These are phyloP conservation scores for Penicillium hesseltinei DNA, from an alignment of 2,329 filamentous ascomycete species.

Conservation along the genomic window DNA sequence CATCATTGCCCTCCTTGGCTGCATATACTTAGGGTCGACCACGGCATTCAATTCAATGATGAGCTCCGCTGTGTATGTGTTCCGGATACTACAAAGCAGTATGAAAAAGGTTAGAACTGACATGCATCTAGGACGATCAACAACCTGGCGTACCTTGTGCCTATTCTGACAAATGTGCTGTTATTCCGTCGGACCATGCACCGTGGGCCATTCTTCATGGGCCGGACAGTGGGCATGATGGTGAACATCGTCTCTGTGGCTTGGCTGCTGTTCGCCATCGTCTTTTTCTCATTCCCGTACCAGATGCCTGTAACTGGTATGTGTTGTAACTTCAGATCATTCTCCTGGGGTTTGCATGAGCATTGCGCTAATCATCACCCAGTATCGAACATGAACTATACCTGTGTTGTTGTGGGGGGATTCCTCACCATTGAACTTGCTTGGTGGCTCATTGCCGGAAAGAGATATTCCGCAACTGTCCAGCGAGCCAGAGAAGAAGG, in stretches of 20 bases:
- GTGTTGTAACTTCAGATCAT: slow-evolving; percentile 1
- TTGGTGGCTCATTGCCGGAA: slow-evolving; percentile 48
- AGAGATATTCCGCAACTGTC: slow-evolving; percentile 41
- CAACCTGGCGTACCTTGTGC: slow-evolving; percentile 48
- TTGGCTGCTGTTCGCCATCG: slow-evolving; percentile 51
- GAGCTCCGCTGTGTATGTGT: slow-evolving; percentile 20
- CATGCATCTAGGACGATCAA: slow-evolving; percentile 42
- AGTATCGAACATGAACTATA: slow-evolving; percentile 50
- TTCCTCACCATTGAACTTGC: slow-evolving; percentile 38
- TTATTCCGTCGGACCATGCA: slow-evolving; percentile 45
- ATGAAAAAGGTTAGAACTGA: not conserved
- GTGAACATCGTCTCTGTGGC: slow-evolving; percentile 47
- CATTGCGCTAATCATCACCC: not conserved
- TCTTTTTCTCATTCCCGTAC: slow-evolving; percentile 50
- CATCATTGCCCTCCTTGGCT: slow-evolving; percentile 57
- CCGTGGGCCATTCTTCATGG: slow-evolving; percentile 48
- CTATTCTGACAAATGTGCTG: slow-evolving; percentile 49
- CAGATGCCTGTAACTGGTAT: slow-evolving; percentile 36
- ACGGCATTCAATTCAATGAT: slow-evolving; percentile 63
- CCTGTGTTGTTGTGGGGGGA: slow-evolving; percentile 48
- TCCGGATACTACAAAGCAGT: not conserved
- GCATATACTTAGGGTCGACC: slow-evolving; percentile 64
- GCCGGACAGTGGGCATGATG: slow-evolving; percentile 39
- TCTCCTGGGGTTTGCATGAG: not conserved
- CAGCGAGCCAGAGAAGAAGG: slow-evolving; percentile 56